phyloP scores from a whole-genome alignment of 148 eudicot genomes.

The Camellia lanceoleosa region DNA sequence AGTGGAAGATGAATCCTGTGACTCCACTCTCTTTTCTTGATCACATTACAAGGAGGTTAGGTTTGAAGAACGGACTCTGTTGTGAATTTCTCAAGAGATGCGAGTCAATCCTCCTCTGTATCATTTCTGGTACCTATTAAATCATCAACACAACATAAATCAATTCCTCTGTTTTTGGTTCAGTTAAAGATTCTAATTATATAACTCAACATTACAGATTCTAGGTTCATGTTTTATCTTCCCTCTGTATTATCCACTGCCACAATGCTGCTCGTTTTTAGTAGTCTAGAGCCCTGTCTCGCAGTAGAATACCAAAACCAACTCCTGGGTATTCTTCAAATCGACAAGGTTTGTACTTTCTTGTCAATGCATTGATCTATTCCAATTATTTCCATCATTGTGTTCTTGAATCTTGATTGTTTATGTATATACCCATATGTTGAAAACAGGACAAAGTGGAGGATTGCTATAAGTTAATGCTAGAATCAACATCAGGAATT shows the following conservation, averaged over 20 bases:
- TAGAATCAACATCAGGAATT: conserved; percentile 35
- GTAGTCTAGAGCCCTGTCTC: conserved; percentile 43
- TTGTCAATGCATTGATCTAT: not conserved
- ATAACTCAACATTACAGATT: conserved; percentile 35
- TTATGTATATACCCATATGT: not conserved
- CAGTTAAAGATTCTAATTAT: not conserved
- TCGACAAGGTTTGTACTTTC: conserved; percentile 41
- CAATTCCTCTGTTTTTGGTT: not conserved
- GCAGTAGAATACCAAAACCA: conserved; percentile 46
- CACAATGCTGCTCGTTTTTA: conserved; percentile 57
- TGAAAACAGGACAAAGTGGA: conserved; percentile 54
- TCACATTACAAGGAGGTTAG: conserved; percentile 54
- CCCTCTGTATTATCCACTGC: conserved; percentile 71
- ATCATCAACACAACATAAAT: not conserved
- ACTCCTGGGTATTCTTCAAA: conserved; percentile 45
- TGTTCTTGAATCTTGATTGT: not conserved
- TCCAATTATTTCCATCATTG: not conserved
- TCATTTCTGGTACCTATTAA: conserved; percentile 46
- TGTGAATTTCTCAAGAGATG: conserved; percentile 51
- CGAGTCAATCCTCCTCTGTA: conserved; percentile 42
- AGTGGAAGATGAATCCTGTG: conserved; percentile 78
- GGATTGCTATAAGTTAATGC: conserved; percentile 47
- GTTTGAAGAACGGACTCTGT: conserved; percentile 33
- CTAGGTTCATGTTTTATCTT: conserved; percentile 47
- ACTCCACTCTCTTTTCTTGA: conserved; percentile 72